These are phyloP conservation scores for Chlorella variabilis DNA, from an alignment of 163 green algal genomes.

Conservation along the genomic window DNA sequence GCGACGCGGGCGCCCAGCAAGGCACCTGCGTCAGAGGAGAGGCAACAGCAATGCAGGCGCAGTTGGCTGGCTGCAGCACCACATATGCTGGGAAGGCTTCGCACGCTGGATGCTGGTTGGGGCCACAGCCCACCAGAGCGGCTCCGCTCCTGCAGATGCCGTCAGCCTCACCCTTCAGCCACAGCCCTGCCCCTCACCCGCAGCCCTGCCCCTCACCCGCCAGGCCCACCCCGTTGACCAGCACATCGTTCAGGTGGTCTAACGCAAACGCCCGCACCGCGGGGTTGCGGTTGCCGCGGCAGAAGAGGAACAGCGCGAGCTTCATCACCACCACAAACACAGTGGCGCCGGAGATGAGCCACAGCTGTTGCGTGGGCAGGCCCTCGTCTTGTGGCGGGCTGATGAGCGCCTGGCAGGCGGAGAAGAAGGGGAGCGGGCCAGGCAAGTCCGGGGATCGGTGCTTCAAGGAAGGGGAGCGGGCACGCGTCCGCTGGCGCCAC, in stretches of 20 bases:
- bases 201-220: constrained; percentile 20
- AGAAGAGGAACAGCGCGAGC: constrained; percentile 59
- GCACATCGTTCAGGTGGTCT: constrained; percentile 71
- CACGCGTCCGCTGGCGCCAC: too few species aligned
- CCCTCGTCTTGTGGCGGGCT: not conserved
- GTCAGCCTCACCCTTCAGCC: too few species aligned
- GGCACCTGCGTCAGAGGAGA: constrained; percentile 17
- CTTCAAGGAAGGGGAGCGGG: too few species aligned
- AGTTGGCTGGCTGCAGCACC: not conserved
- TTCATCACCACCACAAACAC: constrained; percentile 52
- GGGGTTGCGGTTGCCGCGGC: constrained; percentile 38
- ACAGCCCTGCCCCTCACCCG: too few species aligned
- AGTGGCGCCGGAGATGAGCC: too few species aligned
- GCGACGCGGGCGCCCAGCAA: constrained; percentile 27
- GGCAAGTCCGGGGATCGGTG: too few species aligned
- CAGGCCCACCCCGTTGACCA: constrained; percentile 61
- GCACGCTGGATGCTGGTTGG: too few species aligned
- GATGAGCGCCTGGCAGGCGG: too few species aligned
- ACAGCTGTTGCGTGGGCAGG: not conserved
- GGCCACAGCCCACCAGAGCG: too few species aligned
- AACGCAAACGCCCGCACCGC: constrained; percentile 46
- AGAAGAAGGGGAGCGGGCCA: too few species aligned
- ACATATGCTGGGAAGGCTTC: too few species aligned
- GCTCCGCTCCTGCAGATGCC: too few species aligned
- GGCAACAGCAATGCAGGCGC: not conserved